phyloP scores from a whole-genome alignment of 371 early-diverging fungal species.

The Mortierella polycephala region DNA sequence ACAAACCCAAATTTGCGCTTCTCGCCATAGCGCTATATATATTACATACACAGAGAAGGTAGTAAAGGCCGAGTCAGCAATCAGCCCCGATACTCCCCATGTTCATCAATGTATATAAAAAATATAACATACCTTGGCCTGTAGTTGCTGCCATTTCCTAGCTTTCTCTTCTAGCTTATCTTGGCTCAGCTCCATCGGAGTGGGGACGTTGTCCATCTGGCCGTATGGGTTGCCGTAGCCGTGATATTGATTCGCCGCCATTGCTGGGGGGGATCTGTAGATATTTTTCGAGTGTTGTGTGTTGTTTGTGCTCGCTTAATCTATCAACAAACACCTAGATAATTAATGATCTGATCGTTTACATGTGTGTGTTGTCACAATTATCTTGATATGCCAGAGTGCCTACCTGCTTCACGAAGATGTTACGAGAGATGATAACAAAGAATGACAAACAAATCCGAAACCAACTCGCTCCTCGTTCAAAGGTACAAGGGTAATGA shows the following conservation, averaged over 20 bases:
- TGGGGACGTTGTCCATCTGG: constrained; percentile 38
- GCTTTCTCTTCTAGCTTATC: constrained; percentile 82
- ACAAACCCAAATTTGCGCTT: constrained; percentile 90
- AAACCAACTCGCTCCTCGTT: too few species aligned
- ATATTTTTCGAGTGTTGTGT: neutral
- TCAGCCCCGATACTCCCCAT: neutral
- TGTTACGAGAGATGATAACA: too few species aligned
- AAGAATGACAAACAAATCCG: too few species aligned
- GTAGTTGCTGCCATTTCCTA: constrained; percentile 91
- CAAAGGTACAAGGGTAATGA: too few species aligned
- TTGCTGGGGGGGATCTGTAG: constrained; percentile 23
- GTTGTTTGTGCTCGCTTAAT: too few species aligned
- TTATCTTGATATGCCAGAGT: too few species aligned
- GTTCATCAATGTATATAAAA: neutral
- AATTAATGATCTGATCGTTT: too few species aligned
- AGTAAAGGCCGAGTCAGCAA: neutral
- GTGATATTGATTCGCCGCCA: constrained; percentile 44
- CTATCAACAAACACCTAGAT: too few species aligned
- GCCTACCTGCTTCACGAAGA: too few species aligned
- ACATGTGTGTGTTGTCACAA: too few species aligned
- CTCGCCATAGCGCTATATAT: constrained; percentile 80
- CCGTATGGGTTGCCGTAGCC: constrained; percentile 37
- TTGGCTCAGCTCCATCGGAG: constrained; percentile 54
- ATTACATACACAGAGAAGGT: neutral
- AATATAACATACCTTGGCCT: constrained; percentile 66